Percentiles rank a stretch among this genome's conserved stretches.
Conservation (phyloP, 2,329 filamentous ascomycete genomes). For the Trichoderma atroviride region DNA sequence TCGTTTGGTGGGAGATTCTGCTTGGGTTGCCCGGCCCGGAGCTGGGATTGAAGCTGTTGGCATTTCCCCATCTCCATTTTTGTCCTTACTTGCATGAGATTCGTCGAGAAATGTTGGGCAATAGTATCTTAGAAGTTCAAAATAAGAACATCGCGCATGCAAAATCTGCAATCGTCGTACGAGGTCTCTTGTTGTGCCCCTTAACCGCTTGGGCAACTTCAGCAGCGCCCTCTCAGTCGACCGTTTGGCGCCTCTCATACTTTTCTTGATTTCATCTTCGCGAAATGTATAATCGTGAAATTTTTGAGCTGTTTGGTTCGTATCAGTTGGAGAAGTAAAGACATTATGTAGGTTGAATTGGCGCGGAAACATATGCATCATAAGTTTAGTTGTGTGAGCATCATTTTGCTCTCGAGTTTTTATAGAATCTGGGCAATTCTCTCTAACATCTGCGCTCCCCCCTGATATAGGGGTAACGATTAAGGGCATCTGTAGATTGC, state of each 20-base stretch:
- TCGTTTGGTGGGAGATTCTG: background rate
- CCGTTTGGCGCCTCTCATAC: constrained; percentile 27
- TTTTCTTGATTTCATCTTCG: constrained; percentile 72
- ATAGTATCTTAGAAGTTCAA: constrained; percentile 76
- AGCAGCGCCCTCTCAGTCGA: constrained; percentile 29
- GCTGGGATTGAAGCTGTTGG: background rate
- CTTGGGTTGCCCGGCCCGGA: background rate
- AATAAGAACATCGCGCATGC: constrained; percentile 77
- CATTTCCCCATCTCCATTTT: background rate
- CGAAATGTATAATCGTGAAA: constrained; percentile 85
- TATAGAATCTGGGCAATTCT: background rate
- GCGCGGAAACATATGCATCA: constrained; percentile 92
- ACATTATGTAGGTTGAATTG: constrained; percentile 91
- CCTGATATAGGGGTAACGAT: constrained; percentile 54
- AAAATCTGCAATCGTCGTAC: constrained; percentile 69
- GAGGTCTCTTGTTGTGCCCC: constrained; percentile 62
- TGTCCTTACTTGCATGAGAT: background rate
- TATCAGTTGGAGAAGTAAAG: constrained; percentile 73
- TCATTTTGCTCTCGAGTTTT: constrained; percentile 30
- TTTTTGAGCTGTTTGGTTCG: constrained; percentile 66
- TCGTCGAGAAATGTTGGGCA: constrained; percentile 60
- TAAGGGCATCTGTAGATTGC: constrained; percentile 69
- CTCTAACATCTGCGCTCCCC: background rate
- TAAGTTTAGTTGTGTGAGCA: constrained; percentile 65
- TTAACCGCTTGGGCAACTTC: constrained; percentile 66